Evolutionary conservation across 345 rosid species (phyloP).

Genomic region (Kandelia obovata): DNA sequence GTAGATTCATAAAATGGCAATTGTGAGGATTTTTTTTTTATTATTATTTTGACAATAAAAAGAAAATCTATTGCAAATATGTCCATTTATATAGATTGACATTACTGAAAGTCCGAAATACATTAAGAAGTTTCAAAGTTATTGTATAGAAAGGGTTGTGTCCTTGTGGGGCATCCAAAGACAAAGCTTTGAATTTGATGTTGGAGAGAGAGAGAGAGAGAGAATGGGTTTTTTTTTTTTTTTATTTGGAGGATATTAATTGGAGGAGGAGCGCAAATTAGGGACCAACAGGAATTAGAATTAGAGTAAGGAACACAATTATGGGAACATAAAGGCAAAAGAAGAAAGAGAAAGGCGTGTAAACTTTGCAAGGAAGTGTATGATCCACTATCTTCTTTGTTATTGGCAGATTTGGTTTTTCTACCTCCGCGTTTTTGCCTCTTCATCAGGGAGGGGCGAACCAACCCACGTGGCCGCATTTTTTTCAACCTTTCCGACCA

Average conservation of each 20-base stretch:
- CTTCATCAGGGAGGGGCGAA: neutral
- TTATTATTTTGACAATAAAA: too few species aligned
- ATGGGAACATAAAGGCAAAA: neutral
- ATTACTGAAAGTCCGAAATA: neutral
- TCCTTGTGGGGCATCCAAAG: neutral
- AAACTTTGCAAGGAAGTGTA: neutral
- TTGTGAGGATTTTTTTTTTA: conserved; percentile 6
- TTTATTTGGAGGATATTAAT: neutral
- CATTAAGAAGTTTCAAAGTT: neutral
- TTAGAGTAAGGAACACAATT: neutral
- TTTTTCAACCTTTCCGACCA: conserved; percentile 6
- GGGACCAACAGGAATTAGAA: conserved; percentile 18
- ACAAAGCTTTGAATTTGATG: neutral
- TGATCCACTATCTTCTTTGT: neutral
- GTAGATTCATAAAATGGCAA: conserved; percentile 29
- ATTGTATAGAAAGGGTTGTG: too few species aligned
- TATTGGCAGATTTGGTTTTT: neutral
- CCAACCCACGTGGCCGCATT: conserved; percentile 18
- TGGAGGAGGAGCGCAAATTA: conserved; percentile 19
- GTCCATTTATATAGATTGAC: neutral
- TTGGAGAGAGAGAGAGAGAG: neutral
- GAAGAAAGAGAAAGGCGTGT: neutral
- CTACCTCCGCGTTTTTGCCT: conserved; percentile 24
- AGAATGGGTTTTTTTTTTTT: neutral
- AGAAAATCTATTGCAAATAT: too few species aligned